phyloP scores from a whole-genome alignment of 768 basidiomycete species.

The Tulasnella calospora region DNA sequence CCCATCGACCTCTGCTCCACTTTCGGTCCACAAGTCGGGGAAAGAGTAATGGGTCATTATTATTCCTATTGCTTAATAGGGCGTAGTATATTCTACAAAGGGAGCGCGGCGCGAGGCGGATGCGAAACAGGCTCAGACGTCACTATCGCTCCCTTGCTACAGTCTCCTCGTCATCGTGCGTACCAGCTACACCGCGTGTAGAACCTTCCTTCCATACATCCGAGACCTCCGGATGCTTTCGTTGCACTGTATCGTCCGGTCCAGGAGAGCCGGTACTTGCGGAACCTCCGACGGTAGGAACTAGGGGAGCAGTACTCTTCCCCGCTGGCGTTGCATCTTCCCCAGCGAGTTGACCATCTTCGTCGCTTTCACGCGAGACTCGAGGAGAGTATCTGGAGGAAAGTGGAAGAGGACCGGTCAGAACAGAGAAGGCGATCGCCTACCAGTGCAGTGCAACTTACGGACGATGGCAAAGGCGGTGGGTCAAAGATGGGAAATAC shows the following conservation, averaged over 20 bases:
- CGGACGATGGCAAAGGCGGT: slow-evolving; percentile 60
- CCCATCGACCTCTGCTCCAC: too few species aligned
- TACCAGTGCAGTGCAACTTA: slow-evolving; percentile 28
- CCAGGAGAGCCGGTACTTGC: background rate
- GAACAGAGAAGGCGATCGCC: slow-evolving; percentile 42
- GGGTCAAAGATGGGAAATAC: slow-evolving; percentile 69
- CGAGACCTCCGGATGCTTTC: background rate
- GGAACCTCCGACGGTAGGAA: background rate
- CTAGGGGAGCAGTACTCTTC: background rate
- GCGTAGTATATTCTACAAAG: background rate
- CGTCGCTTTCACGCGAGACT: background rate
- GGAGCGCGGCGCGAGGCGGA: background rate
- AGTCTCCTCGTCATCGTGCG: background rate
- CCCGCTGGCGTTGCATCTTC: background rate
- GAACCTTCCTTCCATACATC: background rate
- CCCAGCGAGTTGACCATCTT: background rate
- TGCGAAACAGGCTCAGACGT: background rate
- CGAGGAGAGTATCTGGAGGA: slow-evolving; percentile 22
- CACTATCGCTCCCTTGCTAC: background rate
- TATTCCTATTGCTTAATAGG: too few species aligned
- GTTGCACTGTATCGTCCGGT: slow-evolving; percentile 15
- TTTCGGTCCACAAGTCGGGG: too few species aligned
- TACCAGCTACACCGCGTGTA: background rate
- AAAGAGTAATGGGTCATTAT: too few species aligned
- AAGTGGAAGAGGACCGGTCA: background rate